Base-by-base conservation (phyloP, 768 basidiomycete species). In the Xanthoconium purpureum region DNA sequence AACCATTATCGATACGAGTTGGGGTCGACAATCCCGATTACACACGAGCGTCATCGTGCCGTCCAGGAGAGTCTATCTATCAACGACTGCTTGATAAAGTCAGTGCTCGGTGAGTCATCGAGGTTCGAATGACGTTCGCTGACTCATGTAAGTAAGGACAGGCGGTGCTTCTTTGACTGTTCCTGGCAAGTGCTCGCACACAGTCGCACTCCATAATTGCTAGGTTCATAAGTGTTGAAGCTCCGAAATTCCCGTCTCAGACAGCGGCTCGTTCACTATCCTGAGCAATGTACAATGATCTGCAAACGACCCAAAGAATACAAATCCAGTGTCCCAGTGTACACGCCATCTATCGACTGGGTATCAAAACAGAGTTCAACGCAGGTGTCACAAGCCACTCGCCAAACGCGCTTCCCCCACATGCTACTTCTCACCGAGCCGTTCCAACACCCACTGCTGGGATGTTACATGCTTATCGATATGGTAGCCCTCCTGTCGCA, bases 381-480 rank as follows among this genome's bases (percentile, higher is more conserved):
- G 38, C 37, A 59, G 37, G 54, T 20, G 52, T 58, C 49, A 40
- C 50, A 52, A 55, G 44, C 47, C 44, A 33, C 40, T 45, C 37
- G 39, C 38, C 57, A 37, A 50, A 29, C 54, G 29, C 20, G 29
- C 56, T 11, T 37, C 24, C 44, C 36, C n/a, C n/a, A n/a, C n/a
- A n/a, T n/a, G n/a, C 58, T 71, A 69, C 65, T 63, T 69, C 44
- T 50, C 66, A 37, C 65, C 52, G 5, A 71, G 61, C 48, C 59
- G 57, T 47, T 71, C 71, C 8, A 58, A 64, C 46, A 71, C 59
- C 71, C 66, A 71, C n/a, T n/a, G n/a, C 29, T 66, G 66, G 3
- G 42, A 15, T 13, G 71, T 63, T 35, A 70, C 68, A 43, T 70
- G 60, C 47, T 71, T 72, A 46, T 71, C 70, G 9, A 71, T 47